These are phyloP conservation scores for Claviceps capensis DNA, from an alignment of 2,329 filamentous ascomycete species.

Conservation along the genomic window DNA sequence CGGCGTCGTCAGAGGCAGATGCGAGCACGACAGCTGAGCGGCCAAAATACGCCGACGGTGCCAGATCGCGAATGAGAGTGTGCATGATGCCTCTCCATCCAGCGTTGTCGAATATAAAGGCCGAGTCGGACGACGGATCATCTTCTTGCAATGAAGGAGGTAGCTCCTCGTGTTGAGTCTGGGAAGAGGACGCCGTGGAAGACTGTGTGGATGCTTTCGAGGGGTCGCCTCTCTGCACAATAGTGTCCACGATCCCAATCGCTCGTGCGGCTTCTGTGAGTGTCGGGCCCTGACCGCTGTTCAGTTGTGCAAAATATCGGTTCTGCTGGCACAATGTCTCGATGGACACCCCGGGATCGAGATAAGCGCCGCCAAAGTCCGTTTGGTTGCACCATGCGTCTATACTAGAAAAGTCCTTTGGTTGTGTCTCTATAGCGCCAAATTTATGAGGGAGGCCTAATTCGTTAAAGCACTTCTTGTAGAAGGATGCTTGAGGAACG, in stretches of 20 bases:
- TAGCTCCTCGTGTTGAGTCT: conserved; percentile 17
- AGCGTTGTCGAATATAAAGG: conserved; percentile 66
- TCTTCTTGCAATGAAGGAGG: conserved; percentile 11
- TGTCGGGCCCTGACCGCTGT: conserved; percentile 37
- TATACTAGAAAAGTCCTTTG: conserved; percentile 49
- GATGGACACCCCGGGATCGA: conserved; percentile 57
- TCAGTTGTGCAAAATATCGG: conserved; percentile 35
- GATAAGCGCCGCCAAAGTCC: conserved; percentile 69
- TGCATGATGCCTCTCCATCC: conserved; percentile 77
- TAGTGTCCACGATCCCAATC: conserved; percentile 73
- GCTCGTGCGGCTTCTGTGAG: conserved; percentile 64
- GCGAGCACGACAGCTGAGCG: conserved; percentile 65
- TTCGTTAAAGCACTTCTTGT: conserved; percentile 72
- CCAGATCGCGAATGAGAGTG: conserved; percentile 67
- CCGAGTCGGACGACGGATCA: conserved; percentile 33
- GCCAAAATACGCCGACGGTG: conserved; percentile 66
- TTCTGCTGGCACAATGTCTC: conserved; percentile 45
- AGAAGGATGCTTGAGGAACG: conserved; percentile 68
- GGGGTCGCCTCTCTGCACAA: conserved; percentile 44
- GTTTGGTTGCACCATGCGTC: conserved; percentile 60
- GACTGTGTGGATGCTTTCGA: conserved; percentile 29
- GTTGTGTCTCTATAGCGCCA: conserved; percentile 56
- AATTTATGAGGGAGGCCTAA: conserved; percentile 78
- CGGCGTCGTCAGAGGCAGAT: conserved; percentile 59
- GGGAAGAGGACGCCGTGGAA: conserved; percentile 35